These are phyloP conservation scores for Plasmodium cynomolgi DNA, from an alignment of 169 alveolate species.

Conservation along the genomic window DNA sequence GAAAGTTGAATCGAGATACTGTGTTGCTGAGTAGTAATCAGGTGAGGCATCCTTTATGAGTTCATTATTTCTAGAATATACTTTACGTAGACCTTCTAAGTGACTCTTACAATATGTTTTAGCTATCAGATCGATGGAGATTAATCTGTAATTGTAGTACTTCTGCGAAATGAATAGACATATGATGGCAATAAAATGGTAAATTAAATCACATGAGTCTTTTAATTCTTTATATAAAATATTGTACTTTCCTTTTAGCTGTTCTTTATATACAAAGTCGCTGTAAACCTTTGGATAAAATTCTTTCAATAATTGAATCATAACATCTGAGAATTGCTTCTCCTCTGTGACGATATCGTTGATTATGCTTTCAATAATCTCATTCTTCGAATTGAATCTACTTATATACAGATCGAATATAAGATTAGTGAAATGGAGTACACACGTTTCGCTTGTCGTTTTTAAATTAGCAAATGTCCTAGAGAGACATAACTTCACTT, in stretches of 20 bases:
- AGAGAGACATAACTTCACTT: conserved; percentile 45
- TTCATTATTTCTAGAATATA: conserved; percentile 41
- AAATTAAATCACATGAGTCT: conserved; percentile 59
- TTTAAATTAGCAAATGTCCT: conserved; percentile 53
- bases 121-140: conserved; percentile 44
- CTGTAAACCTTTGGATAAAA: conserved; percentile 34
- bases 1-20: conserved; percentile 35
- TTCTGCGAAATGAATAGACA: conserved; percentile 66
- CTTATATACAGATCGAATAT: conserved; percentile 73
- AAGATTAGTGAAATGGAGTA: conserved; percentile 51
- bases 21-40: conserved; percentile 68
- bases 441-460: conserved; percentile 74
- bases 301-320: conserved; percentile 61
- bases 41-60: conserved; percentile 62
- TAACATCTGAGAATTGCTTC: conserved; percentile 48
- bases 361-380: conserved; percentile 55
- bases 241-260: conserved; percentile 32
- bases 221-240: conserved; percentile 26
- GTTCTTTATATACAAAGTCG: conserved; percentile 40
- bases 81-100: conserved; percentile 60
- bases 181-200: conserved; percentile 60
- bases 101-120: conserved; percentile 61
- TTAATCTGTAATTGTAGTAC: conserved; percentile 44
- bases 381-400: conserved; percentile 50
- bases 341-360: conserved; percentile 48